Percentiles rank a stretch among this genome's conserved stretches.
These are phyloP conservation scores for Pholiota microspora DNA, from an alignment of 768 basidiomycete species.

Conservation along the genomic window DNA sequence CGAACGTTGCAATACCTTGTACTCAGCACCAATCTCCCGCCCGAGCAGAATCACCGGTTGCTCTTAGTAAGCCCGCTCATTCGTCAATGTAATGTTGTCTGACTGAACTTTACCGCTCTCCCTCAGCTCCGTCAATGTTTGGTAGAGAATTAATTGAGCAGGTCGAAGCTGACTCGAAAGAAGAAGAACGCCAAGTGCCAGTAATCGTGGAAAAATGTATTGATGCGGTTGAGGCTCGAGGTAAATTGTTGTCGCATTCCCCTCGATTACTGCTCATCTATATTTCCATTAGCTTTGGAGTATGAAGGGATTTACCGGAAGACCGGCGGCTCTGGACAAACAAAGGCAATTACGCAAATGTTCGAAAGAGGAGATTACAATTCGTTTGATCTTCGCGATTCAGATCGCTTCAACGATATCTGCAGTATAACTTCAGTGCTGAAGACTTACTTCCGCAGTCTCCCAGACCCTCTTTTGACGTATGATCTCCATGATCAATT, in stretches of 20 bases:
- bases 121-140: conserved; percentile 84
- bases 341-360: conserved; percentile 89
- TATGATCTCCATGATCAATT: conserved; percentile 91
- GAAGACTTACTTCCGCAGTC: conserved; percentile 93
- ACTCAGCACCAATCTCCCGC: conserved; percentile 40
- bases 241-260: conserved; percentile 39
- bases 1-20: conserved; percentile 66
- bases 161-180: conserved; percentile 62
- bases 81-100: not conserved
- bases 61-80: conserved; percentile 35
- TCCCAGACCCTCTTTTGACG: conserved; percentile 89
- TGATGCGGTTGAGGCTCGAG: conserved; percentile 83
- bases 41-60: conserved; percentile 33
- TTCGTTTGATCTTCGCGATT: conserved; percentile 84
- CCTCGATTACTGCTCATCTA: not conserved
- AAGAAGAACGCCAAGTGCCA: conserved; percentile 67
- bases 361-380: conserved; percentile 92
- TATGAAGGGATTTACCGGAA: conserved; percentile 99
- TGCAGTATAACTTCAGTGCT: conserved; percentile 95
- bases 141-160: conserved; percentile 88
- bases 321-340: conserved; percentile 89
- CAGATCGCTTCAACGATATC: conserved; percentile 94
- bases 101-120: conserved; percentile 19
- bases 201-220: conserved; percentile 96
- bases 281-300: conserved; percentile 65